These are phyloP conservation scores for Metarhizium rileyi DNA, from an alignment of 2,329 filamentous ascomycete genomes.

Conservation along the genomic window DNA sequence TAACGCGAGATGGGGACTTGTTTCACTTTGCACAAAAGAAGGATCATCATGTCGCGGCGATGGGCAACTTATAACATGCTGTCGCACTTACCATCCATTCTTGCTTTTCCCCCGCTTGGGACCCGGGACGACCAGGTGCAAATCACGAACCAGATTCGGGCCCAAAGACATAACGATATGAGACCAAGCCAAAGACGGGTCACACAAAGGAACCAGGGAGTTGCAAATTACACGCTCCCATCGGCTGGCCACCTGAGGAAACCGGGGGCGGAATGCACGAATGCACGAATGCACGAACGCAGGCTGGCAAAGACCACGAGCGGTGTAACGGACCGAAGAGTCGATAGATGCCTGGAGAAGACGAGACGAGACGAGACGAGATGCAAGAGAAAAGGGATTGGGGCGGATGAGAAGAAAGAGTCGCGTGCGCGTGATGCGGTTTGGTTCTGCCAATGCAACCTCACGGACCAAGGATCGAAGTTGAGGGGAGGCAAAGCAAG, in stretches of 20 bases:
- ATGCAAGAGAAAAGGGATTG: not conserved
- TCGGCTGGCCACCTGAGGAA: not conserved
- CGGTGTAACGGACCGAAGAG: not conserved
- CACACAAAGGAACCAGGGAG: not conserved
- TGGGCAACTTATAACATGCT: not conserved
- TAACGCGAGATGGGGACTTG: not conserved
- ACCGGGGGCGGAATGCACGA: not conserved
- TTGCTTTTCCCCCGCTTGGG: not conserved
- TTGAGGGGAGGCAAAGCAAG: too few species aligned
- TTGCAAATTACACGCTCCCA: not conserved
- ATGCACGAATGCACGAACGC: not conserved
- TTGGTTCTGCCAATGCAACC: not conserved
- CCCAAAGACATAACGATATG: not conserved
- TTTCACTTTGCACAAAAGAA: not conserved
- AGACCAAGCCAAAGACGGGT: not conserved
- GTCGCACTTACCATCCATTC: not conserved
- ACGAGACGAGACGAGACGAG: not conserved
- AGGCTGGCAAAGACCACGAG: not conserved
- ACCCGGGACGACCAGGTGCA: not conserved
- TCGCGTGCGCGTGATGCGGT: not conserved
- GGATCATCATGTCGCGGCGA: not conserved
- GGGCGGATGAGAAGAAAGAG: not conserved
- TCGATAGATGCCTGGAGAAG: not conserved
- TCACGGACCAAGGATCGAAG: not conserved
- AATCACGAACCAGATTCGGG: not conserved